These are phyloP conservation scores for Scheffersomyces quercinus DNA, from an alignment of 1,139 yeast species.

Conservation along the genomic window DNA sequence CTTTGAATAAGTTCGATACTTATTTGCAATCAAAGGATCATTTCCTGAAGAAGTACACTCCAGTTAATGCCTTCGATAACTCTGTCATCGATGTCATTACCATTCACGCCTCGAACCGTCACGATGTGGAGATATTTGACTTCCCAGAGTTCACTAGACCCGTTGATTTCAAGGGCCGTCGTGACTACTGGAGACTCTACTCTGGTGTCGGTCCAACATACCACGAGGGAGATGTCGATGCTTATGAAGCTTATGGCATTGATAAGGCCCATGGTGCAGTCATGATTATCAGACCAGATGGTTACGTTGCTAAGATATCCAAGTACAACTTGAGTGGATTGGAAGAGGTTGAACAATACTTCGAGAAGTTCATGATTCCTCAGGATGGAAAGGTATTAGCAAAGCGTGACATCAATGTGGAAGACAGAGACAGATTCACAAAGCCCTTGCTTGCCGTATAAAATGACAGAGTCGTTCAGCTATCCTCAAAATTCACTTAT, in stretches of 20 bases:
- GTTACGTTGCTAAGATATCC: constrained; percentile 27
- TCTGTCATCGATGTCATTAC: constrained; percentile 24
- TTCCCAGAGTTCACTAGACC: constrained; percentile 30
- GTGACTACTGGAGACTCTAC: constrained; percentile 31
- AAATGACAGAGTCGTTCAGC: neutral
- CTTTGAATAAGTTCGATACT: constrained; percentile 15
- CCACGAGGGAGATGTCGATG: constrained; percentile 21
- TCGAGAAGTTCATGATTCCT: constrained; percentile 20
- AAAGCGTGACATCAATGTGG: neutral
- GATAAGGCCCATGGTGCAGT: constrained; percentile 24
- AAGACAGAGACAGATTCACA: constrained; percentile 1
- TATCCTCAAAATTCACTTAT: too few relatives aligned
- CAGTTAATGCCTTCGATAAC: constrained; percentile 21
- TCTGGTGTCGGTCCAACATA: constrained; percentile 23
- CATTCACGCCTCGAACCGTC: constrained; percentile 20
- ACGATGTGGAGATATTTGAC: constrained; percentile 22
- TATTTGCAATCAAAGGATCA: constrained; percentile 12
- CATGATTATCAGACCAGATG: constrained; percentile 34
- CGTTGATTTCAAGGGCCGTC: constrained; percentile 23
- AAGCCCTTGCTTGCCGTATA: constrained; percentile 7
- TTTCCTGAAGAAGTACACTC: constrained; percentile 24
- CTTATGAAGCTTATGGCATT: constrained; percentile 26
- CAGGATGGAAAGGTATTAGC: constrained; percentile 8
- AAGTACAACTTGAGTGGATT: constrained; percentile 17
- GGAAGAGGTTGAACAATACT: constrained; percentile 19